Conservation (phyloP, 208 protist species). For the Entamoeba dispar region DNA sequence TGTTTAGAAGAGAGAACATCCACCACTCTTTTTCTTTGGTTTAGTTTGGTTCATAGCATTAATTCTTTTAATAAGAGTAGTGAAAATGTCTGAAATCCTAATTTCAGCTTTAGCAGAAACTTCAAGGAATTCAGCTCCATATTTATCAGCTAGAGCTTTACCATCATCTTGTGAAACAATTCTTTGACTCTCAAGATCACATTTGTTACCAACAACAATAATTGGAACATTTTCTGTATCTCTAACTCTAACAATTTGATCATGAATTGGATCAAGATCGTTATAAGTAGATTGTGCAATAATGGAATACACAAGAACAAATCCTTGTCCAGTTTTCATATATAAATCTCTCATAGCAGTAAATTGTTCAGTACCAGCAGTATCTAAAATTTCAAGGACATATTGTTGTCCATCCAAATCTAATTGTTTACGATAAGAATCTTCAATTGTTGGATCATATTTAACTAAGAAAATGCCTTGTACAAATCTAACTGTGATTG, state of each 20-base stretch:
- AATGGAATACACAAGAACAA: constrained; percentile 50
- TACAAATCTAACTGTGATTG: background rate
- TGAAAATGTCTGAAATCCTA: constrained; percentile 32
- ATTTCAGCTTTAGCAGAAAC: constrained; percentile 25
- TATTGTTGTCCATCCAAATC: constrained; percentile 39
- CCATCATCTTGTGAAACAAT: constrained; percentile 16
- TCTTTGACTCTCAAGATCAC: constrained; percentile 28
- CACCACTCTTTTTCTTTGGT: too few relatives aligned
- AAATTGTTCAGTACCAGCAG: constrained; percentile 44
- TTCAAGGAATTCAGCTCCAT: constrained; percentile 29
- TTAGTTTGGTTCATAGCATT: background rate
- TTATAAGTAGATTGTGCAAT: constrained; percentile 41
- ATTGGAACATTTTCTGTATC: constrained; percentile 27
- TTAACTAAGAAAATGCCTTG: constrained; percentile 3
- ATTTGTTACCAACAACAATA: constrained; percentile 42
- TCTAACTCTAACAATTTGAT: constrained; percentile 40
- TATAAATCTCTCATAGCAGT: constrained; percentile 48
- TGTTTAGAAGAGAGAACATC: too few relatives aligned
- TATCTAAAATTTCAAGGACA: constrained; percentile 57
- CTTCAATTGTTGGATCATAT: constrained; percentile 55
- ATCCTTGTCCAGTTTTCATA: constrained; percentile 41
- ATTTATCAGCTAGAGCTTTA: constrained; percentile 21
- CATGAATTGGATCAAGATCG: constrained; percentile 41
- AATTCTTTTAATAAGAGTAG: background rate
- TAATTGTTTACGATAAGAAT: constrained; percentile 48